A percentile compares a stretch with the other conserved stretches of the same genome.
These are phyloP conservation scores for Dactylis glomerata DNA, from an alignment of 176 grass and related monocot genomes.

Conservation along the genomic window DNA sequence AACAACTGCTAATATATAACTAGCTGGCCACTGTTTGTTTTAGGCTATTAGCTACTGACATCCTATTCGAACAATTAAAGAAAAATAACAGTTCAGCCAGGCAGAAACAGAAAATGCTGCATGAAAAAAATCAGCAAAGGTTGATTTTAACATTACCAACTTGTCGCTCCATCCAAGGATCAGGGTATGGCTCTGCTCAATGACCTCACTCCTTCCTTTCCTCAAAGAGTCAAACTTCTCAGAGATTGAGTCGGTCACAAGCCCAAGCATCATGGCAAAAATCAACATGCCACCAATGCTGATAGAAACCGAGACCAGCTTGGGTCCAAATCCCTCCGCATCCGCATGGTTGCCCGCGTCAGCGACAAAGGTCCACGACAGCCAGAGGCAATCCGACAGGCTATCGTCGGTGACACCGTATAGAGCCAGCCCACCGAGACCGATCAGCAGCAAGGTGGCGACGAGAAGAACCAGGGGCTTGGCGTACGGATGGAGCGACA, in stretches of 20 bases:
- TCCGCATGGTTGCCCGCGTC: constrained; percentile 80
- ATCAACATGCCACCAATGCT: constrained; percentile 78
- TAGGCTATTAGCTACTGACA: neutral
- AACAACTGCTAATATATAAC: neutral
- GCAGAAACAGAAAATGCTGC: neutral
- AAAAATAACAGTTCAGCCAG: neutral
- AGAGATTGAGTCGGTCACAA: constrained; percentile 71
- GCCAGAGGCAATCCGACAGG: constrained; percentile 61
- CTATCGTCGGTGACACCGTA: constrained; percentile 69
- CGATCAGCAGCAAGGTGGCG: constrained; percentile 67
- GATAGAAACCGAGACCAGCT: constrained; percentile 71
- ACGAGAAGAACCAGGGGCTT: constrained; percentile 70
- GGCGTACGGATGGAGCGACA: constrained; percentile 64
- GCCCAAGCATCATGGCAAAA: constrained; percentile 90
- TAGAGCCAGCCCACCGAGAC: constrained; percentile 57
- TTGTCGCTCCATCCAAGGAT: constrained; percentile 83
- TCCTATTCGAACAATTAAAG: neutral
- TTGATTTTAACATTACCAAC: constrained; percentile 41
- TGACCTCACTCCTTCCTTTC: constrained; percentile 76
- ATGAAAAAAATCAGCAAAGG: neutral
- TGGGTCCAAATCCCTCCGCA: constrained; percentile 52
- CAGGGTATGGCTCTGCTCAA: constrained; percentile 62
- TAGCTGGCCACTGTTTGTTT: neutral
- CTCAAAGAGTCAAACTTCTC: constrained; percentile 86
- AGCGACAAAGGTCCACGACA: constrained; percentile 71